phyloP scores from a whole-genome alignment of 352 stramenopile species.

The Nothophytophthora sp. region DNA sequence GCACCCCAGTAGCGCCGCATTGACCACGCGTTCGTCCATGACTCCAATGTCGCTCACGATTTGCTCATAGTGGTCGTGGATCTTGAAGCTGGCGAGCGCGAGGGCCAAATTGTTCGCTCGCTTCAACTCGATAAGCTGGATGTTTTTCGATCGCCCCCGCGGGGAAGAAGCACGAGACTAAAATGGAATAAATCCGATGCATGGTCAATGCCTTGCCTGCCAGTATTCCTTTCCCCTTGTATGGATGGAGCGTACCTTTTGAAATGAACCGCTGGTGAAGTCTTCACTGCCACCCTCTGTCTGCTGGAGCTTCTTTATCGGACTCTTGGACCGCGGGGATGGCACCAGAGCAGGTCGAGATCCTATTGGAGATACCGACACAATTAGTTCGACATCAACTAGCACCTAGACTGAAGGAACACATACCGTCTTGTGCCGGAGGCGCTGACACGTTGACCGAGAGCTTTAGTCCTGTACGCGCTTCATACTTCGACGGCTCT shows the following conservation, averaged over 20 bases:
- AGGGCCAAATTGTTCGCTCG: constrained; percentile 80
- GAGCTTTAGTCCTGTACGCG: constrained; percentile 48
- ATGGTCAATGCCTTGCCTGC: too few species aligned
- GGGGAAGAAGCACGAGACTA: constrained; percentile 69
- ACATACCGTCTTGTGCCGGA: constrained; percentile 43
- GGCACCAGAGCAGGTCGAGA: constrained; percentile 50
- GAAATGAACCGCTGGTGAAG: constrained; percentile 39
- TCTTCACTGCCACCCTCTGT: constrained; percentile 10
- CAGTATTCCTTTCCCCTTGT: too few species aligned
- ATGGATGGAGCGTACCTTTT: too few species aligned
- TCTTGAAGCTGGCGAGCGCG: constrained; percentile 77
- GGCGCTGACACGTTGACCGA: constrained; percentile 51
- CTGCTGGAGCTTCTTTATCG: constrained; percentile 25
- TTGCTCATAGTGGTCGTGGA: constrained; percentile 66
- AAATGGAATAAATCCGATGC: constrained; percentile 2
- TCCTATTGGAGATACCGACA: constrained; percentile 30
- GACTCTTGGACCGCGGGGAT: constrained; percentile 48
- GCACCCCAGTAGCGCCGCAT: constrained; percentile 59
- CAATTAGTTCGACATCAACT: constrained; percentile 3
- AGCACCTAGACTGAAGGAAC: neutral
- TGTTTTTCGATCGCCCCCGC: constrained; percentile 69
- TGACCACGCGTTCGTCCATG: constrained; percentile 63
- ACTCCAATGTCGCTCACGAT: constrained; percentile 58
- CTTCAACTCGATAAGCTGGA: constrained; percentile 80
- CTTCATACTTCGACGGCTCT: constrained; percentile 48